phyloP scores from a whole-genome alignment of 805 yeast species.

The Hanseniaspora meyeri region DNA sequence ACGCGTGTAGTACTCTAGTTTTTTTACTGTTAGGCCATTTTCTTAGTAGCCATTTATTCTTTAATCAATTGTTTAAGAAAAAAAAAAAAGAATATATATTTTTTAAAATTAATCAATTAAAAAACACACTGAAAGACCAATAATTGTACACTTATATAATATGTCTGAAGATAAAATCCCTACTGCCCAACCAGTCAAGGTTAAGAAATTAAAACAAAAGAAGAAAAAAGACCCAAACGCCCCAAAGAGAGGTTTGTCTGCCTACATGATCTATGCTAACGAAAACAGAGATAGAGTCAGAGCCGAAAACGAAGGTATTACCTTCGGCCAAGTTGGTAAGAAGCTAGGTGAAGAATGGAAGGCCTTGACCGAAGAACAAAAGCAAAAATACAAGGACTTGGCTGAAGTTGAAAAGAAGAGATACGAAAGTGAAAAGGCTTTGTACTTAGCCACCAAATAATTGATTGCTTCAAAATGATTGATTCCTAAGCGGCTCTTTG shows the following conservation, averaged over 20 bases:
- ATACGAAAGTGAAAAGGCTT: constrained; percentile 91
- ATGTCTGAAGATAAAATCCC: constrained; percentile 27
- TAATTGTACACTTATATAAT: constrained; percentile 2
- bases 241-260: constrained; percentile 95
- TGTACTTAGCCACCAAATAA: constrained; percentile 44
- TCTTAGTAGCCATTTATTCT: too few relatives aligned
- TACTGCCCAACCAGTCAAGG: constrained; percentile 8
- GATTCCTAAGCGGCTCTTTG: not conserved
- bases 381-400: constrained; percentile 80
- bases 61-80: too few relatives aligned
- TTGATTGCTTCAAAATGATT: constrained; percentile 7
- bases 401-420: constrained; percentile 96
- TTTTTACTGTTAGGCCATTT: too few relatives aligned
- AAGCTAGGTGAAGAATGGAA: constrained; percentile 95
- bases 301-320: constrained; percentile 90
- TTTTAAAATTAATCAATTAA: not conserved
- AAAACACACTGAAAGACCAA: not conserved
- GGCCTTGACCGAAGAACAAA: constrained; percentile 70
- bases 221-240: constrained; percentile 83
- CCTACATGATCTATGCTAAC: constrained; percentile 97
- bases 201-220: constrained; percentile 26
- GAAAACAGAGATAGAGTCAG: constrained; percentile 93
- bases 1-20: too few relatives aligned
- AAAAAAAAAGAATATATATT: not conserved
- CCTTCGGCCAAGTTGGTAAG: constrained; percentile 92